Evolutionary conservation across 2,329 filamentous ascomycete species (phyloP), one percentile per base, ranked within the genome.

Genomic region (Orbilia brochopaga): DNA sequence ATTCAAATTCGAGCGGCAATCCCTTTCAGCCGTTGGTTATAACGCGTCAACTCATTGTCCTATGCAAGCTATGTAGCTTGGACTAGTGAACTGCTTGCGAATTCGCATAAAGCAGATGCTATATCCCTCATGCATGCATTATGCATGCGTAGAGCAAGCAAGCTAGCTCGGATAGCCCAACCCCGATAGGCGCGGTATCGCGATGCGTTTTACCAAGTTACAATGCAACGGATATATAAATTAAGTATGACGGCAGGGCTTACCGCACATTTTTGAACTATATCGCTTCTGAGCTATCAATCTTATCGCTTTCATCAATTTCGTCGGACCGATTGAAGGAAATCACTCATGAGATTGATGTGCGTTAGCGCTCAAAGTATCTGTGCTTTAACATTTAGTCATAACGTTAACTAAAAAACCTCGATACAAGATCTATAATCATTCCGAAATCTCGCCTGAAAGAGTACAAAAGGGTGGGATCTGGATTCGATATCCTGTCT

Each of bases 381-480:
- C 27, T 32, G 27, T 32, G 46, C 40, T 42, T 15, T 42, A 40
- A 0, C 4, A 6, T 67, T 69, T 69, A 62, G 65, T 69, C 59
- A 69, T 69, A 69, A 63, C 65, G 58, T 69, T 69, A 69, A 62
- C 51, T 55, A 61, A 69, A 42, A 57, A 46, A 24, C 40, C 42
- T 50, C 32, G 15, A 30, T 48, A 27, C 23, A 17, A 52, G 24
- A 24, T 21, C 21, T 5, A 53, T 13, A 69, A 54, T 69, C 65
- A 69, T 69, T 69, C 65, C 65, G 65, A 69, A 54, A 69, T 69
- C 58, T 69, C 24, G 58, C 65, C 65, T 69, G 53, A 44, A 37
- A 37, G 40, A 17, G 4, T 13, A 42, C 4, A 27, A 30, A 24
- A 1, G 27, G 15, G 15, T 53, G 2, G 19, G 7, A 53, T 19